Evolutionary conservation across 2,329 filamentous ascomycete genomes (phyloP).

Genomic region (Aureobasidium sp.): DNA sequence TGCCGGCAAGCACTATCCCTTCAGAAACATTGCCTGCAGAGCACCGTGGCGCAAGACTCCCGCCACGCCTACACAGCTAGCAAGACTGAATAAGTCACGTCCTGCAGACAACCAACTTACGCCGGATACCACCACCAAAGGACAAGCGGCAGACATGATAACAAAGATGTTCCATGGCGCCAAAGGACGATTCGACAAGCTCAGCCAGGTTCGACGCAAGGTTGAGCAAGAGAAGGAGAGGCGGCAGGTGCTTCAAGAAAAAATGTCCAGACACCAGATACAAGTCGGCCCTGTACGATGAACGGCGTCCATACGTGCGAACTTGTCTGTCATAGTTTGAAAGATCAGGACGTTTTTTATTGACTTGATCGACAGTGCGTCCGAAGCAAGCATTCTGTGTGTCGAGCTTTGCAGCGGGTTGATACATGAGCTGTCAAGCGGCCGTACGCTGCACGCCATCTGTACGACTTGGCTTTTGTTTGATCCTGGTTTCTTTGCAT

Average conservation of each 20-base stretch:
- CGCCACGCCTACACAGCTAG: conserved; percentile 56
- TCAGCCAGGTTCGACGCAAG: conserved; percentile 16
- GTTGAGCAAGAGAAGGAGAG: conserved; percentile 30
- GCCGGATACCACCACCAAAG: conserved; percentile 60
- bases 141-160: conserved; percentile 82
- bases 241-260: conserved; percentile 34
- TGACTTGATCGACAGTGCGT: background rate
- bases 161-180: conserved; percentile 84
- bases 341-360: background rate
- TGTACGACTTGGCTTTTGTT: background rate
- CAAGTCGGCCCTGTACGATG: conserved; percentile 41
- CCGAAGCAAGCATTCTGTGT: background rate
- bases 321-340: background rate
- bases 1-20: conserved; percentile 30
- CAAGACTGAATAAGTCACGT: conserved; percentile 62
- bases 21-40: conserved; percentile 57
- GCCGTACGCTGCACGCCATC: conserved; percentile 2
- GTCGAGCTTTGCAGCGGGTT: background rate
- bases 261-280: conserved; percentile 37
- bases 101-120: conserved; percentile 49
- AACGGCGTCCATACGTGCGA: background rate
- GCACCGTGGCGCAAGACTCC: conserved; percentile 63
- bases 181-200: conserved; percentile 49
- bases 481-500: background rate
- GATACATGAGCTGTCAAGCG: background rate